Evolutionary conservation across 192 early-diverging fungal species (phyloP).

Genomic region (Powellomyces hirtus): DNA sequence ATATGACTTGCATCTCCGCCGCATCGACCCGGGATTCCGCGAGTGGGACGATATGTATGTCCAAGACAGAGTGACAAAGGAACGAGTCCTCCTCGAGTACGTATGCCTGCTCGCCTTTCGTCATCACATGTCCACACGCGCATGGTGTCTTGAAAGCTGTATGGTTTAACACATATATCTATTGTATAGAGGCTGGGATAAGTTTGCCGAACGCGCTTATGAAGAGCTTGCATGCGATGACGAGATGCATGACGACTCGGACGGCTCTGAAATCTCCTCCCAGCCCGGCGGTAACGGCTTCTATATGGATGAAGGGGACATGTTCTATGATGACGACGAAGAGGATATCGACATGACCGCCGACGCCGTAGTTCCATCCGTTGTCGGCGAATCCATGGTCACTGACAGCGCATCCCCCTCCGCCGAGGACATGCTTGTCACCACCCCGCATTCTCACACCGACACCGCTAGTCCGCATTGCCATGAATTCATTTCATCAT

Average conservation of each 20-base stretch:
- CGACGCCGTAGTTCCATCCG: not conserved
- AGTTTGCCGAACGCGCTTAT: conserved; percentile 59
- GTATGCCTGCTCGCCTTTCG: conserved; percentile 7
- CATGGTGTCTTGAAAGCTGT: not conserved
- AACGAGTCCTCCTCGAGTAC: conserved; percentile 45
- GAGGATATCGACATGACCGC: not conserved
- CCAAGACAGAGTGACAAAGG: conserved; percentile 23
- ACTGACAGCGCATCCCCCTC: not conserved
- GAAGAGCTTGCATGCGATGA: conserved; percentile 44
- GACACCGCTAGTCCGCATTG: not conserved
- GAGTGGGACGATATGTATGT: conserved; percentile 54
- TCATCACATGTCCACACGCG: not conserved
- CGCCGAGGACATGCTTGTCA: not conserved
- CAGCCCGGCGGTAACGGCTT: not conserved
- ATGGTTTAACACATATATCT: not conserved
- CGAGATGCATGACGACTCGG: not conserved
- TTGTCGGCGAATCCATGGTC: not conserved
- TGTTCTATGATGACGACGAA: not conserved
- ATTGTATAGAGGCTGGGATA: conserved; percentile 54
- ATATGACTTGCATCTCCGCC: conserved; percentile 51
- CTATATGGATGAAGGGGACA: not conserved
- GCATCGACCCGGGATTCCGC: conserved; percentile 56
- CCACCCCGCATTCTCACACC: not conserved
- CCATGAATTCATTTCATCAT: not conserved
- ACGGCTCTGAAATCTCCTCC: not conserved